A percentile compares a stretch with the other conserved stretches of the same genome.
Conservation (phyloP, 352 stramenopile species). For the Aphanomyces cochlioides region DNA sequence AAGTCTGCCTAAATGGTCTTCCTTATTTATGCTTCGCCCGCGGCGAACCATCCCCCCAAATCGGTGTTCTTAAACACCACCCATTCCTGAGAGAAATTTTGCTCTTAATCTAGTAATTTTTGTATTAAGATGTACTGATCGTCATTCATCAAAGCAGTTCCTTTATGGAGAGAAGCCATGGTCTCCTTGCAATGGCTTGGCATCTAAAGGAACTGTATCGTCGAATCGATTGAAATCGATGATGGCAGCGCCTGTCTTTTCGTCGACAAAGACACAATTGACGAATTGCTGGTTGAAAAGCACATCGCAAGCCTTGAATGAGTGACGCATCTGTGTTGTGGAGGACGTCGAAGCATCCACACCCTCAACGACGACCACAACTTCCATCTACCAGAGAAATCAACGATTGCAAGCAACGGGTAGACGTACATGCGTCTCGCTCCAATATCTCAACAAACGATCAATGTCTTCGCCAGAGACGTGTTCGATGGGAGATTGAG, state of each 20-base stretch:
- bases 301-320: conserved; percentile 91
- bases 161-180: conserved; percentile 25
- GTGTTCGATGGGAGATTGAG: not conserved
- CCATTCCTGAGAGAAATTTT: conserved; percentile 32
- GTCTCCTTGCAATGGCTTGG: not conserved
- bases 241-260: conserved; percentile 67
- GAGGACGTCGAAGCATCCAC: conserved; percentile 93
- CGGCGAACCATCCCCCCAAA: conserved; percentile 24
- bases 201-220: conserved; percentile 41
- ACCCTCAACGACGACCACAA: conserved; percentile 95
- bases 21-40: conserved; percentile 23
- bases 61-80: conserved; percentile 91
- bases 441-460: conserved; percentile 72
- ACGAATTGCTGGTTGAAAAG: conserved; percentile 90
- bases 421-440: conserved; percentile 60
- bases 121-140: too few relatives aligned
- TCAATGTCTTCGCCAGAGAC: conserved; percentile 33
- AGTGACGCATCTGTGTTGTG: conserved; percentile 94
- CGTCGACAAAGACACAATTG: conserved; percentile 85
- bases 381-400: conserved; percentile 72
- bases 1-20: conserved; percentile 13
- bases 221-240: conserved; percentile 90
- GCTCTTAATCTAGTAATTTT: not conserved
- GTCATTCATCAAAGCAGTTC: not conserved
- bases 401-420: not conserved